phyloP scores from a whole-genome alignment of 768 basidiomycete genomes.

The Hemileccinum rubropunctum region DNA sequence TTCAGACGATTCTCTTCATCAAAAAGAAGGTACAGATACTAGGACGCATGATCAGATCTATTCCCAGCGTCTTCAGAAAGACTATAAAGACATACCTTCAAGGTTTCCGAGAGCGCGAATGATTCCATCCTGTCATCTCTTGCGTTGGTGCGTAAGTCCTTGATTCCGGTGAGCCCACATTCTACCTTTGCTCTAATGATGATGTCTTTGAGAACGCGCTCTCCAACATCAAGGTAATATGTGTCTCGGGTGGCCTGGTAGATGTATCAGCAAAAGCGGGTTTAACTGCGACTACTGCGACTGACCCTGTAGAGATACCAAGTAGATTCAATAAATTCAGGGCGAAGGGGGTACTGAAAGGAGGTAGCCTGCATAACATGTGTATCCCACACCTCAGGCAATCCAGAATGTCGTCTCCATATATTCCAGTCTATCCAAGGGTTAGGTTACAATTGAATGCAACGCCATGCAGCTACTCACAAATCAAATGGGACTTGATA shows the following conservation, averaged over 20 bases:
- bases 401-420: constrained; percentile 82
- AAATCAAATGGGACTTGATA: constrained; percentile 87
- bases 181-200: constrained; percentile 70
- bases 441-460: background rate
- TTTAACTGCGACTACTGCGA: constrained; percentile 1
- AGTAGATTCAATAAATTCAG: constrained; percentile 95
- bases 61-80: background rate
- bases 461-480: constrained; percentile 40
- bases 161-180: constrained; percentile 84
- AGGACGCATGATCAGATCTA: constrained; percentile 1
- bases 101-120: constrained; percentile 89
- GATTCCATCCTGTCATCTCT: constrained; percentile 96
- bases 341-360: constrained; percentile 76
- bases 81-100: constrained; percentile 58
- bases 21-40: constrained; percentile 94
- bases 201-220: constrained; percentile 78
- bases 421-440: constrained; percentile 76
- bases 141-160: constrained; percentile 72
- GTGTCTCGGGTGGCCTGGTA: constrained; percentile 87
- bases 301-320: constrained; percentile 90
- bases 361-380: constrained; percentile 68
- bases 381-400: constrained; percentile 93
- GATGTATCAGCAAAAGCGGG: background rate
- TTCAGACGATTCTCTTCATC: constrained; percentile 80
- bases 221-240: constrained; percentile 90